Evolutionary conservation across 78 protist genomes (phyloP).

Genomic region (Polysphondylium violaceum): DNA sequence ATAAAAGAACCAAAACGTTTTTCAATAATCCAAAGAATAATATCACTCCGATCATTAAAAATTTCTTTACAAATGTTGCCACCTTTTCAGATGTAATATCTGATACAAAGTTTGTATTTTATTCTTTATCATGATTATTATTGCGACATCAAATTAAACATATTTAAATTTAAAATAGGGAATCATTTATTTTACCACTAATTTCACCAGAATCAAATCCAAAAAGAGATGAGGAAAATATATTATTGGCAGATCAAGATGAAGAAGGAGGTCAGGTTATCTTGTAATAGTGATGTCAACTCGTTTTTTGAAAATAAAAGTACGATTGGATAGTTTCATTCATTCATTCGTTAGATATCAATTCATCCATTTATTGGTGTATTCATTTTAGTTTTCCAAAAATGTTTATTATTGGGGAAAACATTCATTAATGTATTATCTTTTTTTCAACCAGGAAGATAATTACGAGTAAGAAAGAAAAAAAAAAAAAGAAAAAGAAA

Average conservation of each 20-base stretch:
- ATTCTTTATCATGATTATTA: background rate
- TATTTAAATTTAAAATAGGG: background rate
- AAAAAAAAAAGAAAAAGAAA: too few relatives aligned
- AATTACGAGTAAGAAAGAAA: too few relatives aligned
- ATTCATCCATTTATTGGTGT: too few relatives aligned
- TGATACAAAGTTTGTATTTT: constrained; percentile 18
- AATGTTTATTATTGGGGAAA: too few relatives aligned
- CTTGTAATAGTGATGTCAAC: too few relatives aligned
- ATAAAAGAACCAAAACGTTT: constrained; percentile 40
- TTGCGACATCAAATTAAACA: background rate
- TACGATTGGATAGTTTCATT: too few relatives aligned
- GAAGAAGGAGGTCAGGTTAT: background rate
- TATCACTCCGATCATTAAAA: constrained; percentile 44
- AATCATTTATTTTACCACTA: constrained; percentile 47
- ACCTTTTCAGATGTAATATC: constrained; percentile 48
- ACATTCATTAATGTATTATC: too few relatives aligned
- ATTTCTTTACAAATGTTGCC: constrained; percentile 47
- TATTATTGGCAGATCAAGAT: constrained; percentile 2
- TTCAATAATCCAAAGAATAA: constrained; percentile 41
- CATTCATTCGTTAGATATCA: too few relatives aligned
- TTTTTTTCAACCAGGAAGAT: too few relatives aligned
- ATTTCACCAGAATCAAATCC: constrained; percentile 15
- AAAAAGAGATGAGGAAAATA: background rate
- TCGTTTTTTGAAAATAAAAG: too few relatives aligned
- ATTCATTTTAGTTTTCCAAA: too few relatives aligned